Conservation (phyloP, 2,329 filamentous ascomycete genomes). For the Apiospora koreana region DNA sequence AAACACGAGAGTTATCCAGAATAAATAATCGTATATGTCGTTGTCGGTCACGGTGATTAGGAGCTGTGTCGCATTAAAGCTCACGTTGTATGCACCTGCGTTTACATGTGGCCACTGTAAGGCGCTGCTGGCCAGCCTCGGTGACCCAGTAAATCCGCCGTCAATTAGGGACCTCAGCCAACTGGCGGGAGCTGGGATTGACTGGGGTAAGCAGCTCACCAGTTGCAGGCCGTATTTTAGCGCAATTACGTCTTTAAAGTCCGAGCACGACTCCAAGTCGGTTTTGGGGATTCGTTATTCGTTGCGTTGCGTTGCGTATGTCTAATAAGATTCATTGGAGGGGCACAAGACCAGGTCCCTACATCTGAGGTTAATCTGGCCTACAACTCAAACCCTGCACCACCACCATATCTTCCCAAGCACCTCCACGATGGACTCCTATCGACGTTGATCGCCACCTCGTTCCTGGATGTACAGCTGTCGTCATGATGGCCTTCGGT, state of each 20-base stretch:
- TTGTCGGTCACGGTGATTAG: not conserved
- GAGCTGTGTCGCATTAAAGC: not conserved
- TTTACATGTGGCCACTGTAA: constrained; percentile 1
- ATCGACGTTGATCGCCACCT: not conserved
- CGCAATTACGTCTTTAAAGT: not conserved
- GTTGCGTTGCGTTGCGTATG: not conserved
- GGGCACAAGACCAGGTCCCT: constrained; percentile 3
- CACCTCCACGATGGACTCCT: not conserved
- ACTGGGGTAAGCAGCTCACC: constrained; percentile 1
- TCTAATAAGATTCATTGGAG: not conserved
- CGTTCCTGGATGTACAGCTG: constrained; percentile 1
- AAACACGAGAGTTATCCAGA: not conserved
- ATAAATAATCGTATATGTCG: not conserved
- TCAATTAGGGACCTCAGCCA: not conserved
- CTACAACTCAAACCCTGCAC: not conserved
- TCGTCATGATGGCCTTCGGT: constrained; percentile 3
- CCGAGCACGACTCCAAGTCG: not conserved
- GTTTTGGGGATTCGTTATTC: not conserved
- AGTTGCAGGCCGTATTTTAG: not conserved
- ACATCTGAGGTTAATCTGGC: not conserved
- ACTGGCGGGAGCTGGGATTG: not conserved
- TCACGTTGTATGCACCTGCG: not conserved
- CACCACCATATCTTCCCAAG: not conserved
- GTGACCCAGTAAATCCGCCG: constrained; percentile 6
- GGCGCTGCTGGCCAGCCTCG: constrained; percentile 1